A percentile compares a stretch with the other conserved stretches of the same genome.
phyloP scores from a whole-genome alignment of 148 eudicot species.

The Mesembryanthemum crystallinum region DNA sequence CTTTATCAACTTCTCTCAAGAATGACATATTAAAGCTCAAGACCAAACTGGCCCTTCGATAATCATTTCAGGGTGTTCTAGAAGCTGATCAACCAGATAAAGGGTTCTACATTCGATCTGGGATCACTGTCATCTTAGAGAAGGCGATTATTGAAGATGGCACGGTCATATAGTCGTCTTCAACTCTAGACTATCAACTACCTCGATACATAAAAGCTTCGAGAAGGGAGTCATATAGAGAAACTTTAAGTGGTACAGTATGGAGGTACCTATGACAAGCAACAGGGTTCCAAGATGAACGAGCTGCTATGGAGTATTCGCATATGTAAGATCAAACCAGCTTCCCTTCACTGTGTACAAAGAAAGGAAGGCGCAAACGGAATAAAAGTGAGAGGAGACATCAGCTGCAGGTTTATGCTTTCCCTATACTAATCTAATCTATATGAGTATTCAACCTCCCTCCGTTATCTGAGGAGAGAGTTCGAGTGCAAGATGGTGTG shows the following conservation, averaged over 20 bases:
- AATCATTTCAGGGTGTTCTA: conserved; percentile 52
- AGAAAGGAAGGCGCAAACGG: conserved; percentile 1
- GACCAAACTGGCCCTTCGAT: background rate
- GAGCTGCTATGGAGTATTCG: conserved; percentile 5
- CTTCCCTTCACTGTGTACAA: conserved; percentile 19
- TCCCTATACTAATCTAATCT: background rate
- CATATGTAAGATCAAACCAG: conserved; percentile 17
- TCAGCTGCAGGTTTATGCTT: conserved; percentile 7
- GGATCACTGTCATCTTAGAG: conserved; percentile 75
- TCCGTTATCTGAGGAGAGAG: background rate
- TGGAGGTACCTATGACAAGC: conserved; percentile 1
- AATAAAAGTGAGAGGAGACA: background rate
- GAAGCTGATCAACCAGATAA: conserved; percentile 84
- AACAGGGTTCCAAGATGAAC: background rate
- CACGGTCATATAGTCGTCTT: conserved; percentile 51
- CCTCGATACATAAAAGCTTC: background rate
- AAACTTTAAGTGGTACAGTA: background rate
- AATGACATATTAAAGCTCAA: background rate
- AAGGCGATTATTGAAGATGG: conserved; percentile 89
- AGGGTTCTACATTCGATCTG: conserved; percentile 90
- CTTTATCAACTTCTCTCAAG: background rate
- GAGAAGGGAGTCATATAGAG: background rate
- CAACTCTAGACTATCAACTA: background rate
- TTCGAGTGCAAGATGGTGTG: background rate
- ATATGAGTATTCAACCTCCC: background rate